Base-by-base conservation (phyloP, 208 protist species). In the Porcisia hertigi region DNA sequence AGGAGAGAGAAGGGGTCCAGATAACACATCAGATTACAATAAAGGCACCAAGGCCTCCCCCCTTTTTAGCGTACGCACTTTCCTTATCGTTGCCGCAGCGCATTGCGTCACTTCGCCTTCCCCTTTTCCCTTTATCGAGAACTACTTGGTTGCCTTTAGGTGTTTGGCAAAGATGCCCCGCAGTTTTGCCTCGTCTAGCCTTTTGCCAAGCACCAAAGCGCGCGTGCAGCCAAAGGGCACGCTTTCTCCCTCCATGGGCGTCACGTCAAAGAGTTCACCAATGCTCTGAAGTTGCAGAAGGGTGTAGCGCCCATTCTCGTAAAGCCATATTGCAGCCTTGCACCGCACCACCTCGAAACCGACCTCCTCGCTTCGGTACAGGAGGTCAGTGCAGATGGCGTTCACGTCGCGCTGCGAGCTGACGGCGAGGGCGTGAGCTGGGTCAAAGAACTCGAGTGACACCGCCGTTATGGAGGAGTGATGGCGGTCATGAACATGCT, bases 261-360 rank as follows among this genome's bases (percentile, higher is more conserved):
- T 88, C 14, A 95, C 89, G 63, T 97, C 93, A 73, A 96, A 97
- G 34, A 94, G 60, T 59, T 94, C 88, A 1, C 93, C 93, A 63
- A 97, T 97, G 74, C 84, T 90, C 79, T 97, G 93, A 12, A 96
- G 82, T 57, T 97, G 93, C 53, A 94, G 73, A 7, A 95, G 83
- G 14, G 85, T 83, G 85, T 90, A 92, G 14, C 67, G 30, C 41
- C 72, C 73, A 30, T 75, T 53, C 52, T 79, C 72, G 69, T 81
- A 87, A 73, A 88, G 69, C 93, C 93, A 97, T 20, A 97, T 80
- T n/a, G 93, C 93, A 8, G 93, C 93, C 75, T 97, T 97, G 85
- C 90, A 97, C 30, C 93, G 91, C 62, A 97, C 83, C 66, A 96
- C 91, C 69, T 97, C 93, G 69, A 93, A 96, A 14, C 81, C 81